Evolutionary conservation across 495 filamentous ascomycete genomes (phyloP), one percentile per base, ranked within the genome.

Genomic region (Penicillium ucsense): DNA sequence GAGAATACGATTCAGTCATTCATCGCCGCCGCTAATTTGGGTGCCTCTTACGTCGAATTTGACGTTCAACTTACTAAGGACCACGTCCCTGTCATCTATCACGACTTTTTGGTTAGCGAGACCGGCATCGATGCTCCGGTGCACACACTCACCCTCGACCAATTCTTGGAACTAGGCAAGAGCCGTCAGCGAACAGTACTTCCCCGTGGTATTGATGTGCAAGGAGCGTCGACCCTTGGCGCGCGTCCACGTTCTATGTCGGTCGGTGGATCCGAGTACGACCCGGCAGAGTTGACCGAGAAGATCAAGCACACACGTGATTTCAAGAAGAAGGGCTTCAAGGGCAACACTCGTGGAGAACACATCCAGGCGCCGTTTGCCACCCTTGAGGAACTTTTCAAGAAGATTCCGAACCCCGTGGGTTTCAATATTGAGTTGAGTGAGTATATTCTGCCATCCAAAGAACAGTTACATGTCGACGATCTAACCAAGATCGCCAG

Each of bases 351-450:
- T 27, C 84, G 94, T 5, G 92, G 92, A 43, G 85, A 85, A 54
- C 90, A 89, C 55, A 95, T 99, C 51, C 91, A 97, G 59, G 86
- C 84, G 0, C 89, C 89, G 0, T 97, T 97, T 64, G 89, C 92
- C 3, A 99, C 94, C 0, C 70, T 99, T 36, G 87, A 95, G 62
- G 89, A 96, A 52, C 80, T 96, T 59, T 94, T 99, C 65, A 79
- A 75, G 56, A 83, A 89, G 61, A 68, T 99, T 0, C 88, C 88
- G 2, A 74, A 83, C 36, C 74, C 71, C 8, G 80, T 95, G 31
- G 89, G 92, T 8, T 97, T 99, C 75, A 97, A 99, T 62, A 94
- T 99, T 53, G 94, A 99, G 72, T 83, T 99, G 75, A 99, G 77
- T 80, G 64, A 62, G 77, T 71, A 52, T 27, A 35, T 31, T 41